Percentiles rank a stretch among this genome's conserved stretches.
These are phyloP conservation scores for Emericellopsis terricola DNA, from an alignment of 495 filamentous ascomycete species.

Conservation along the genomic window DNA sequence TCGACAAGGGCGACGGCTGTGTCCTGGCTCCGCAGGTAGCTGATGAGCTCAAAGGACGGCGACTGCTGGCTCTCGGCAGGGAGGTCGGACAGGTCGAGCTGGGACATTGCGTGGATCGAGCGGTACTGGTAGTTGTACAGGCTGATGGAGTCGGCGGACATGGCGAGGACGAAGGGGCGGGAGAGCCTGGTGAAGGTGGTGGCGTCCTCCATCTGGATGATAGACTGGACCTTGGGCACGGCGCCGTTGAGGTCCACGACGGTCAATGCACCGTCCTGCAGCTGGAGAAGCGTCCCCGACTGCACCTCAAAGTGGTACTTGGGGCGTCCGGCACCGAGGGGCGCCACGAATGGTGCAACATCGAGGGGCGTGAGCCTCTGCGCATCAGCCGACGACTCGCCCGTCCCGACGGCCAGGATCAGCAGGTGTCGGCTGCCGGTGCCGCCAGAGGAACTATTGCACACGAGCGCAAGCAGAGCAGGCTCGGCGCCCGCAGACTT, in stretches of 20 bases:
- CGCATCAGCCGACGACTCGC: conserved; percentile 6
- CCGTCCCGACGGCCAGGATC: conserved; percentile 20
- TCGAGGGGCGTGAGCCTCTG: conserved; percentile 12
- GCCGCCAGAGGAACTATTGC: conserved; percentile 8
- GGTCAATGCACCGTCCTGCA: conserved; percentile 21
- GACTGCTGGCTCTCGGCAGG: conserved; percentile 7
- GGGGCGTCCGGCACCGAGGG: neutral
- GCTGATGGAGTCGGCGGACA: conserved; percentile 19
- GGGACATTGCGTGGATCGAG: conserved; percentile 37
- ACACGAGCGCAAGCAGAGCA: conserved; percentile 28
- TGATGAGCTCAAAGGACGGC: conserved; percentile 26
- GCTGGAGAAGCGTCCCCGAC: conserved; percentile 35
- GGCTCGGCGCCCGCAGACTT: conserved; percentile 19
- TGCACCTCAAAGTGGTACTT: conserved; percentile 35
- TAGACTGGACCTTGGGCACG: conserved; percentile 29
- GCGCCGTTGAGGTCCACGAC: conserved; percentile 33
- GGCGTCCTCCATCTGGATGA: conserved; percentile 14
- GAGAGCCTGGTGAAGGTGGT: conserved; percentile 15
- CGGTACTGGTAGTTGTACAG: conserved; percentile 51
- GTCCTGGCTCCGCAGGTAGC: conserved; percentile 45
- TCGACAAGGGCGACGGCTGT: conserved; percentile 40
- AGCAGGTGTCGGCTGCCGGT: conserved; percentile 20
- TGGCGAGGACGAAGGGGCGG: conserved; percentile 28
- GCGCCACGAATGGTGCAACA: conserved; percentile 7
- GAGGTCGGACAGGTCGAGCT: conserved; percentile 15